Percentiles rank a stretch among this genome's conserved stretches.
phyloP scores from a whole-genome alignment of 2,329 filamentous ascomycete species.

The Aspergillus chevalieri region DNA sequence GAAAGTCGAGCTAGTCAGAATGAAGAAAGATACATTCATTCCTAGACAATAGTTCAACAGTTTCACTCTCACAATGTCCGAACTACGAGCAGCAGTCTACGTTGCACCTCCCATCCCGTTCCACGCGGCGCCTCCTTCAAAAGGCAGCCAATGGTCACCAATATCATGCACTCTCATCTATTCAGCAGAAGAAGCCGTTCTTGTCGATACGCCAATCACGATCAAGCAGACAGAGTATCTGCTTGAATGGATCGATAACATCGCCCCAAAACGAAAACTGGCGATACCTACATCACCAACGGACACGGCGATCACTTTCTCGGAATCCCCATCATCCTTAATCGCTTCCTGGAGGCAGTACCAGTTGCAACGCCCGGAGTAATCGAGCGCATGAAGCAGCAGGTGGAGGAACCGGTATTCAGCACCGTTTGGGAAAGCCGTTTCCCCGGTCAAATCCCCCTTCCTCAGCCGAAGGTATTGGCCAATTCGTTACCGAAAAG shows the following conservation, averaged over 20 bases:
- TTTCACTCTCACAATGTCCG: background rate
- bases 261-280: conserved; percentile 21
- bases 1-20: no score
- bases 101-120: background rate
- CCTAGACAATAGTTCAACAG: no score
- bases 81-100: background rate
- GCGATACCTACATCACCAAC: conserved; percentile 38
- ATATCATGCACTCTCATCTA: conserved; percentile 20
- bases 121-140: background rate
- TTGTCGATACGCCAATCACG: conserved; percentile 32
- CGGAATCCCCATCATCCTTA: conserved; percentile 22
- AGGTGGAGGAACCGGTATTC: background rate
- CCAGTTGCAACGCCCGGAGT: conserved; percentile 14
- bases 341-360: conserved; percentile 21
- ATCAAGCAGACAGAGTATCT: conserved; percentile 25
- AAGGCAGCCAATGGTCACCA: conserved; percentile 2
- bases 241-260: conserved; percentile 31
- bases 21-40: no score
- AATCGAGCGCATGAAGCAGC: conserved; percentile 15
- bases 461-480: background rate
- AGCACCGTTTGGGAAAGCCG: background rate
- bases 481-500: background rate
- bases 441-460: background rate
- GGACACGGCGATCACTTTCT: conserved; percentile 41
- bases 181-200: conserved; percentile 26